Evolutionary conservation across 768 basidiomycete genomes (phyloP), one percentile per base, ranked within the genome.

Genomic region (Gymnopilus junonius): DNA sequence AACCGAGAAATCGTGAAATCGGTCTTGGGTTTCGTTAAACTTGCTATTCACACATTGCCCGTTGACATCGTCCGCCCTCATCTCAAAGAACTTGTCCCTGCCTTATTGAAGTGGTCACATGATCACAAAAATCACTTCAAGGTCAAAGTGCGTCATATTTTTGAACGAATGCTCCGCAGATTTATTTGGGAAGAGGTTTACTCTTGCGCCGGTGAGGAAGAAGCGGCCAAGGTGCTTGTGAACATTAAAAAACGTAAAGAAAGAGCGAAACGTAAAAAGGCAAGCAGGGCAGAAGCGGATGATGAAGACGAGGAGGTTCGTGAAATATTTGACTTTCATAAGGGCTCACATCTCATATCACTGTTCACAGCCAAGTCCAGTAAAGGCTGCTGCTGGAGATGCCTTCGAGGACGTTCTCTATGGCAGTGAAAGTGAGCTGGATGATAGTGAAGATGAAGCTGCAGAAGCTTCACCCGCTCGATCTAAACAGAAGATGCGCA

Each of bases 101-200:
- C 90, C 0, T 83, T 99, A 12, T 80, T 99, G 34, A 83, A 82
- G 48, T 97, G 97, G 95, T 94, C 94, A 5, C 95, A 97, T 72
- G 96, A 98, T 71, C 97, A 99, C 78, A 97, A 97, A 74, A 99
- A 99, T 70, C 97, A 98, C 73, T 99, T 99, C 87, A 99, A 99
- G 76, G 82, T 85, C 54, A 98, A 98, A 80, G 95, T 97, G 23
- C 88, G 94, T 45, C 96, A 99, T 75, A 95, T 99, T 67, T 96
- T 99, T 69, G 97, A 99, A 80, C 87, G 97, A 50, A 89, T 98
- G 86, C 84, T 99, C 66, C 82, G 97, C 65, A 85, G 95, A 65
- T 97, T 97, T 71, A 90, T 89, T 0, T 97, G 87, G 84, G 88
- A 95, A 40, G 90, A 90, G 45, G 87, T 99, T 1, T 87, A 92